A percentile compares a stretch with the other conserved stretches of the same genome.
phyloP scores from a whole-genome alignment of 257 asterid species.

The Hygrophila difformis region DNA sequence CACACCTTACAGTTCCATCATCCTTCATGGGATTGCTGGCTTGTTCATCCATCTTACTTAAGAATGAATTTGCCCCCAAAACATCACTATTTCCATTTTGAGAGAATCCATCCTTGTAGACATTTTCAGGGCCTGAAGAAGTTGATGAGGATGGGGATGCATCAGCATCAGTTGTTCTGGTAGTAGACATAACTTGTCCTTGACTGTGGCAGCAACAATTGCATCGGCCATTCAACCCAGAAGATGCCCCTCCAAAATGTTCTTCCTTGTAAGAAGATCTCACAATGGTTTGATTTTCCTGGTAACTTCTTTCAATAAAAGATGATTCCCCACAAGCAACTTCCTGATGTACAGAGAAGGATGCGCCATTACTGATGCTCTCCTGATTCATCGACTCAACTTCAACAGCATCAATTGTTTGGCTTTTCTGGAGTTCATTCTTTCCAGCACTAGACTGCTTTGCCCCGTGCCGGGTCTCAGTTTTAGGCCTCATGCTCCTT shows the following conservation, averaged over 20 bases:
- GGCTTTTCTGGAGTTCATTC: conserved; percentile 21
- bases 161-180: conserved; percentile 14
- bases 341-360: conserved; percentile 14
- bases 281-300: conserved; percentile 24
- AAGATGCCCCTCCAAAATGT: conserved; percentile 16
- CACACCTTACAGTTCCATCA: neutral
- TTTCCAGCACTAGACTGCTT: conserved; percentile 20
- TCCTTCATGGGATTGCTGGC: conserved; percentile 4
- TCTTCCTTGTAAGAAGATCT: conserved; percentile 23
- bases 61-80: neutral
- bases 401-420: conserved; percentile 8
- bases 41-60: conserved; percentile 16
- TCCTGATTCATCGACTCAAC: conserved; percentile 23
- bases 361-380: neutral
- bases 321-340: conserved; percentile 44
- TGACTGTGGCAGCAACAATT: conserved; percentile 24
- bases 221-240: conserved; percentile 21
- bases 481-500: conserved; percentile 22
- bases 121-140: conserved; percentile 9
- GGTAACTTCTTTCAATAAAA: conserved; percentile 40
- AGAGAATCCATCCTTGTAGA: conserved; percentile 6
- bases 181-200: conserved; percentile 11
- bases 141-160: neutral
- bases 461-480: conserved; percentile 16
- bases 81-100: conserved; percentile 5